phyloP scores from a whole-genome alignment of 345 rosid species.

The Erucastrum elatum region DNA sequence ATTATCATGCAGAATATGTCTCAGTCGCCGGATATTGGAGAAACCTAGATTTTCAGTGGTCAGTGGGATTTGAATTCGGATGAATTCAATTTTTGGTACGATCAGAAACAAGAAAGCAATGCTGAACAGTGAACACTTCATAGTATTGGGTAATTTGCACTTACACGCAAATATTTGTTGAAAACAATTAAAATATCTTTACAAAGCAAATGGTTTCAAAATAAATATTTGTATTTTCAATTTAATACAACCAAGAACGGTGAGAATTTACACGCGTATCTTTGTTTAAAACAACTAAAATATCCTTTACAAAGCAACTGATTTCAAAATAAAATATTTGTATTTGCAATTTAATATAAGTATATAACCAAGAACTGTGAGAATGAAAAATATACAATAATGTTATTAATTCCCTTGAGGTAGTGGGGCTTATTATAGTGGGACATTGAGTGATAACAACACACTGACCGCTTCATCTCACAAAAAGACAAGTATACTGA shows the following conservation, averaged over 20 bases:
- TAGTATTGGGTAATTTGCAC: neutral
- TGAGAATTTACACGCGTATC: too few relatives aligned
- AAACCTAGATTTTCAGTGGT: too few relatives aligned
- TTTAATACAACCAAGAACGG: neutral
- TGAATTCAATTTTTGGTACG: neutral
- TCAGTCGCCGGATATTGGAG: too few relatives aligned
- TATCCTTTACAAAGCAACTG: neutral
- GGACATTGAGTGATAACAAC: slow-evolving; percentile 28
- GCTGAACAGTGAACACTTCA: neutral
- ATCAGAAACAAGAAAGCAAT: neutral
- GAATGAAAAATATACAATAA: neutral
- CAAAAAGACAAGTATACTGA: slow-evolving; percentile 24
- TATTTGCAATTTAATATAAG: neutral
- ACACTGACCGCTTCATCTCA: slow-evolving; percentile 30
- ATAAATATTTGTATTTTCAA: neutral
- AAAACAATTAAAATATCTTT: neutral
- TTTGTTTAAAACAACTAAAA: neutral
- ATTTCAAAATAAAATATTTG: neutral
- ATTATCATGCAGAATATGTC: too few relatives aligned
- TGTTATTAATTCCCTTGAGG: neutral
- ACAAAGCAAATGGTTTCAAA: neutral
- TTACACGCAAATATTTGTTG: neutral
- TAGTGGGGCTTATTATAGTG: slow-evolving; percentile 13
- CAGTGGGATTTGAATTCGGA: too few relatives aligned
- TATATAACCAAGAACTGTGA: neutral